Evolutionary conservation across 202 grass and related monocot genomes (phyloP).

Genomic region (Elaeis oleifera): DNA sequence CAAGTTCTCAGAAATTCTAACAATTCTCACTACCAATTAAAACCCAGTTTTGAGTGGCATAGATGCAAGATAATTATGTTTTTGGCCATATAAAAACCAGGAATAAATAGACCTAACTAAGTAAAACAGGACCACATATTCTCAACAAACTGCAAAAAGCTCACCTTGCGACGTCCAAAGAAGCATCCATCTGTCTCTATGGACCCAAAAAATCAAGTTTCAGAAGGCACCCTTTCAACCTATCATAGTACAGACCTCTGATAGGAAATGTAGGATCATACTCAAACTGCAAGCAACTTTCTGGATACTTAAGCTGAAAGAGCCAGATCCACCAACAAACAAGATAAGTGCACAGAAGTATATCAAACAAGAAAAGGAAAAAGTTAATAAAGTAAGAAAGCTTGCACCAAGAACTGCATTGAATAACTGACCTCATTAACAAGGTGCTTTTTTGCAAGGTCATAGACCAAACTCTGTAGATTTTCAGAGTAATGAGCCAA

Average conservation of each 20-base stretch:
- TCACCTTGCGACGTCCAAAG: slow-evolving; percentile 75
- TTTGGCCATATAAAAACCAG: neutral
- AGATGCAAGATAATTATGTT: too few species aligned
- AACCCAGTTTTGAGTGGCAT: too few species aligned
- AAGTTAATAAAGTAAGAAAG: too few species aligned
- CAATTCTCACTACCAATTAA: too few species aligned
- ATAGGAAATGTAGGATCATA: slow-evolving; percentile 79
- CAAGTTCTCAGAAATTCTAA: too few species aligned
- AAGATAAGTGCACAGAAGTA: slow-evolving; percentile 1
- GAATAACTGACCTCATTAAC: slow-evolving; percentile 60
- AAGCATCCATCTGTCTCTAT: slow-evolving; percentile 89
- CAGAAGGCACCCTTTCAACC: slow-evolving; percentile 69
- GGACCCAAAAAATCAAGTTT: slow-evolving; percentile 98
- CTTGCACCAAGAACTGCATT: neutral
- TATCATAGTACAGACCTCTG: slow-evolving; percentile 95
- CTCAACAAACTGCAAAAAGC: neutral
- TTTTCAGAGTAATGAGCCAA: slow-evolving; percentile 78
- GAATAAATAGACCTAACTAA: neutral
- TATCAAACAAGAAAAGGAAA: neutral
- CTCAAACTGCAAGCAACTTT: slow-evolving; percentile 84
- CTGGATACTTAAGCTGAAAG: slow-evolving; percentile 72
- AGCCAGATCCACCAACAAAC: slow-evolving; percentile 4
- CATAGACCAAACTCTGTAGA: slow-evolving; percentile 73
- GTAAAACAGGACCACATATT: neutral
- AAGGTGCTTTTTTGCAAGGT: slow-evolving; percentile 88